Percentiles rank a stretch among this genome's conserved stretches.
Evolutionary conservation across 2,329 filamentous ascomycete genomes (phyloP).

Genomic region (Podosphaera aphanis): DNA sequence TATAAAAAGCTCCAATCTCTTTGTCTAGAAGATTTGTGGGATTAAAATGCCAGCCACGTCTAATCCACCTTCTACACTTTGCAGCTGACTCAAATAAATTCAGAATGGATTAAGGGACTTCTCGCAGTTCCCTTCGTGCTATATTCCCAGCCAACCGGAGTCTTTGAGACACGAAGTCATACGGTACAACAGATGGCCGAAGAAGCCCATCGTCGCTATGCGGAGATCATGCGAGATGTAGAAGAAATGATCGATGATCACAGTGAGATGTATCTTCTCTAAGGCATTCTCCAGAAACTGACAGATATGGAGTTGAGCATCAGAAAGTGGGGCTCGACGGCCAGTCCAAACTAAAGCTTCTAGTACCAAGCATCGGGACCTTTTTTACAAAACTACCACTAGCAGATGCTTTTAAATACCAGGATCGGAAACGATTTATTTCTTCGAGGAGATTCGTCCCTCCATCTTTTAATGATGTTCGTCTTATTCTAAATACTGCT

Average conservation of each 20-base stretch:
- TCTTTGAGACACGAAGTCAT: conserved; percentile 45
- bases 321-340: conserved; percentile 39
- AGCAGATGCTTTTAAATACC: conserved; percentile 75
- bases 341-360: conserved; percentile 73
- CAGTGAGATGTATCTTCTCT: conserved; percentile 27
- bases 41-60: not conserved
- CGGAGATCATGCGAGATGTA: conserved; percentile 85
- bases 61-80: not conserved
- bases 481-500: conserved; percentile 79
- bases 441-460: conserved; percentile 81
- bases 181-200: conserved; percentile 49
- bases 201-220: conserved; percentile 68
- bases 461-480: conserved; percentile 90
- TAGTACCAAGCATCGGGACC: conserved; percentile 74
- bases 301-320: conserved; percentile 33
- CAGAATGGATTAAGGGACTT: conserved; percentile 91
- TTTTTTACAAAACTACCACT: conserved; percentile 81
- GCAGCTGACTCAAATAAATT: not conserved
- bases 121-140: conserved; percentile 90
- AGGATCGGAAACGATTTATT: conserved; percentile 68
- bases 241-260: conserved; percentile 82
- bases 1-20: not conserved
- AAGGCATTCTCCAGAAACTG: not conserved
- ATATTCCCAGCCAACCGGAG: conserved; percentile 78
- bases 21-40: not conserved